These are phyloP conservation scores for Spathaspora passalidarum DNA, from an alignment of 805 yeast species.

Conservation along the genomic window DNA sequence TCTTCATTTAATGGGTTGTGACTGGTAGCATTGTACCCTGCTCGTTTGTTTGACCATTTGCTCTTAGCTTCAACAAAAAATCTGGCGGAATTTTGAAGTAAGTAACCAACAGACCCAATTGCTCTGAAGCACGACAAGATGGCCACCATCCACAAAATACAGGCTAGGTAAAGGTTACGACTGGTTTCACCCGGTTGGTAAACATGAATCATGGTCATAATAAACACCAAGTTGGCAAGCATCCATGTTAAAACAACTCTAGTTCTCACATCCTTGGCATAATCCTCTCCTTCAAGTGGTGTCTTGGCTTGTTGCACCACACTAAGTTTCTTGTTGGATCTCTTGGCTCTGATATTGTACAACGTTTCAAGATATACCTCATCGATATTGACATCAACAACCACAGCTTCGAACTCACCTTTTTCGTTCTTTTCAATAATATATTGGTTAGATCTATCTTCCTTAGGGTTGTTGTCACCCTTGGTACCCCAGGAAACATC, in stretches of 20 bases:
- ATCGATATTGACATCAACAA: constrained; percentile 80
- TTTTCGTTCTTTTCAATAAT: constrained; percentile 75
- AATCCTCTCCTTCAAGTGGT: constrained; percentile 61
- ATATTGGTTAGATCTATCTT: constrained; percentile 73
- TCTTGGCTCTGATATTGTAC: constrained; percentile 66
- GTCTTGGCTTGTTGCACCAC: constrained; percentile 25
- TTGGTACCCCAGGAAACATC: constrained; percentile 99
- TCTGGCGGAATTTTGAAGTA: constrained; percentile 41
- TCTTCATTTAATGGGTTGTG: constrained; percentile 29
- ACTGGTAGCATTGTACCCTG: constrained; percentile 35
- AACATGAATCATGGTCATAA: constrained; percentile 85
- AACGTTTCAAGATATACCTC: constrained; percentile 76
- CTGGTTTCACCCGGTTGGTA: constrained; percentile 60
- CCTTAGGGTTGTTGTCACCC: constrained; percentile 74
- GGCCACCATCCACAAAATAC: constrained; percentile 92
- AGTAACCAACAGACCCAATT: constrained; percentile 71
- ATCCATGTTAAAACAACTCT: constrained; percentile 96
- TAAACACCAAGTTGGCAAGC: constrained; percentile 72
- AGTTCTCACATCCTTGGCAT: constrained; percentile 92
- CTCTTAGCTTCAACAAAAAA: constrained; percentile 36
- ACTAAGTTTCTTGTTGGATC: constrained; percentile 52
- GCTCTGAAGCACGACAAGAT: constrained; percentile 80
- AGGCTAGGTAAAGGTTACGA: constrained; percentile 69
- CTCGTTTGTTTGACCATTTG: constrained; percentile 40
- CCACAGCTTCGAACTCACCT: constrained; percentile 77